A percentile compares a stretch with the other conserved stretches of the same genome.
These are phyloP conservation scores for Coniella vitis DNA, from an alignment of 2,329 filamentous ascomycete species.

Conservation along the genomic window DNA sequence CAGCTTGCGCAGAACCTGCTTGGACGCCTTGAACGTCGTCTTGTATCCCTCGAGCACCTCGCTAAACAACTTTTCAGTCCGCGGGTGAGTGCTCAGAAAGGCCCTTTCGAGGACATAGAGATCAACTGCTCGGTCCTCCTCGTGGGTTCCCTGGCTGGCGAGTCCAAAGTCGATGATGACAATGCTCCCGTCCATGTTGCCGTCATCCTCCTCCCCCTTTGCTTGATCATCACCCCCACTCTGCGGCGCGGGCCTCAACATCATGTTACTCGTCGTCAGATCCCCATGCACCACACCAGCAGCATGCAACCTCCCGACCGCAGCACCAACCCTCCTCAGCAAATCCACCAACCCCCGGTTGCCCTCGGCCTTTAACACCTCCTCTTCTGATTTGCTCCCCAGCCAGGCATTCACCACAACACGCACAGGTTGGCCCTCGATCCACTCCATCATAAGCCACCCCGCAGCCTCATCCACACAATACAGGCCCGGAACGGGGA, in stretches of 20 bases:
- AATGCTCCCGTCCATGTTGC: constrained; percentile 60
- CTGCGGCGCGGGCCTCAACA: constrained; percentile 51
- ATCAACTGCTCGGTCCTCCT: constrained; percentile 93
- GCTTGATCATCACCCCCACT: constrained; percentile 14
- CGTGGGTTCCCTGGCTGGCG: constrained; percentile 69
- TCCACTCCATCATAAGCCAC: constrained; percentile 82
- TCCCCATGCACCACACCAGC: constrained; percentile 91
- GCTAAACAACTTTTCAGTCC: constrained; percentile 68
- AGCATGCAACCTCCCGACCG: constrained; percentile 70
- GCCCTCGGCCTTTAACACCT: constrained; percentile 21
- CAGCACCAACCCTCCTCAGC: constrained; percentile 63
- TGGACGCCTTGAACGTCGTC: constrained; percentile 67
- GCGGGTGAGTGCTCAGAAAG: constrained; percentile 90
- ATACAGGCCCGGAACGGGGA: constrained; percentile 76
- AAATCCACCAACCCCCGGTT: constrained; percentile 50
- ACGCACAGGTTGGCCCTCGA: constrained; percentile 65
- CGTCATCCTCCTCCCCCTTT: constrained; percentile 15
- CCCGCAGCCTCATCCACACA: constrained; percentile 57
- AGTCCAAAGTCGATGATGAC: constrained; percentile 94
- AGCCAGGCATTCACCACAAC: constrained; percentile 65
- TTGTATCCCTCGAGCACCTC: constrained; percentile 70
- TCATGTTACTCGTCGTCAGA: constrained; percentile 94
- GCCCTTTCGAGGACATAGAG: constrained; percentile 92
- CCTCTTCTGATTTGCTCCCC: constrained; percentile 28
- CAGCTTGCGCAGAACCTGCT: constrained; percentile 68